A percentile compares a stretch with the other conserved stretches of the same genome.
Conservation (phyloP, 1,284 basidiomycete species). For the Termitomyces sp. region DNA sequence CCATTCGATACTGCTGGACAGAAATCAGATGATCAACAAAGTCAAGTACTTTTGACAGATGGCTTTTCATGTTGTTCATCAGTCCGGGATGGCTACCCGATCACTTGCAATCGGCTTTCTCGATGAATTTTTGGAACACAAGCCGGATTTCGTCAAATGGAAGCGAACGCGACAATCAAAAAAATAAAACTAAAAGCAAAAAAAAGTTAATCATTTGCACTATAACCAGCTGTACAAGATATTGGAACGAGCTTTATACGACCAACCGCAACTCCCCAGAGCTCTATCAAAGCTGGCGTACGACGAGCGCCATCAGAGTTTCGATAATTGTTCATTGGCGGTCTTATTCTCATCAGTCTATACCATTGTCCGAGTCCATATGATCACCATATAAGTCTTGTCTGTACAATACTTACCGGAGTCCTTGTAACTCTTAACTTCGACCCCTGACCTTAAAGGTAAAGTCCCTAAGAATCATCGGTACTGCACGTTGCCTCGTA, state of each 20-base stretch:
- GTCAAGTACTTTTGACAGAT: neutral
- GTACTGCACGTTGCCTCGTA: neutral
- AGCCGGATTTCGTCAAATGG: neutral
- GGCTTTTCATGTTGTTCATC: neutral
- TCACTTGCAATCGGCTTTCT: too few relatives aligned
- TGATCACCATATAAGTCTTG: neutral
- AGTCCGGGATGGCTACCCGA: too few relatives aligned
- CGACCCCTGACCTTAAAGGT: neutral
- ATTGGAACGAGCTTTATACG: too few relatives aligned
- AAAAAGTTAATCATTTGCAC: too few relatives aligned
- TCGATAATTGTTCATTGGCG: neutral
- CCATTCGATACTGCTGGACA: neutral
- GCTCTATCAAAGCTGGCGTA: neutral
- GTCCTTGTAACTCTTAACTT: neutral
- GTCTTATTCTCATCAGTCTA: neutral
- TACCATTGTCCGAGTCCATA: neutral
- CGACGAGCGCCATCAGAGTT: neutral
- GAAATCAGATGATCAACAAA: neutral
- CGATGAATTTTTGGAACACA: too few relatives aligned
- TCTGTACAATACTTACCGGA: neutral
- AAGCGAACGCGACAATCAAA: neutral
- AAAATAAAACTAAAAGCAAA: neutral
- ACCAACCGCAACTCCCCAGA: neutral
- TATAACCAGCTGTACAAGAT: too few relatives aligned
- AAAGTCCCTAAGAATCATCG: neutral